Base-by-base conservation (phyloP, 371 early-diverging fungal genomes). In the Mucor piriformis region DNA sequence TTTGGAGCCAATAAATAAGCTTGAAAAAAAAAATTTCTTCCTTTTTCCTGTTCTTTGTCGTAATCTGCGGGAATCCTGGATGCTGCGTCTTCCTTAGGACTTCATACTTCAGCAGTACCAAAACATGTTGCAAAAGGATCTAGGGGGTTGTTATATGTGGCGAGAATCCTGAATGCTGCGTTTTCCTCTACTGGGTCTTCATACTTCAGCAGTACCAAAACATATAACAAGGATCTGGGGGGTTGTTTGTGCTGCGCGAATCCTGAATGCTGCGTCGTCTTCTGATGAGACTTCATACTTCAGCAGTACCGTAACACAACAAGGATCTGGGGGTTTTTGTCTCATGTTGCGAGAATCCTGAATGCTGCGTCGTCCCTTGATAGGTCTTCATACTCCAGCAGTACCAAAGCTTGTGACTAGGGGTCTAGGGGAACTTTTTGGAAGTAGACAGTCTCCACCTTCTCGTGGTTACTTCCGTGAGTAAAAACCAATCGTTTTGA, bases 401-500 rank as follows among this genome's bases (percentile, higher is more conserved):
- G 52, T 52, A 52, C 52, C 52, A 52, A 52, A 52, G 40, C 20
- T 54, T 54, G 32, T 54, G 54, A 43, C 54, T 54, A 54, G 54
- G 35, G 21, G 21, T 35, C 50, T 20, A 20, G 44, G 27, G 44
- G 54, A 53, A 54, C 44, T 54, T 54, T 44, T 54, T 54, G 54
- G 42, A 54, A 54, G 44, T 54, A 54, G 54, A 54, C 54, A 54
- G 43, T 54, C 44, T 54, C 11, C 54, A 54, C 54, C 54, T 54
- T 54, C 44, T 54, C 54, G 54, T 54, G 54, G 54, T 44, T 54
- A 54, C 44, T 54, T 54, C 44, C 33, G 54, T 54, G 54, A 54
- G 54, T 43, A 54, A 54, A 54, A 54, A 54, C 54, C 6, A 32
- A 54, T 54, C 54, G 54, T 54, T 54, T 54, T 54, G 54, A 54